Percentiles rank a stretch among this genome's conserved stretches.
phyloP scores from a whole-genome alignment of 768 basidiomycete genomes.

The Amanita rimosa region DNA sequence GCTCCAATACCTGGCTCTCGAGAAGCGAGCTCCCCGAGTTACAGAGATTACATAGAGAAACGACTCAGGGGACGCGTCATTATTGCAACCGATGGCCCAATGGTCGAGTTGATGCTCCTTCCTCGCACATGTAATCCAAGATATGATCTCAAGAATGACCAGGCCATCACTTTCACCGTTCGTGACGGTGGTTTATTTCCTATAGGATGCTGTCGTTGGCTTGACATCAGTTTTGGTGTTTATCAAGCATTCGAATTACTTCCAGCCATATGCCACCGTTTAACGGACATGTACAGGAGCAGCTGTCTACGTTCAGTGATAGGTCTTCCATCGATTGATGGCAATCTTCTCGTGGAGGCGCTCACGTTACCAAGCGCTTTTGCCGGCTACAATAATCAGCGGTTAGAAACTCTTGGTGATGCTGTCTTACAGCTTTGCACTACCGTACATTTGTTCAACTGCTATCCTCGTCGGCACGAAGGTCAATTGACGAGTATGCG shows the following conservation, averaged over 20 bases:
- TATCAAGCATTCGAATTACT: constrained; percentile 43
- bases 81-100: constrained; percentile 45
- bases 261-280: constrained; percentile 55
- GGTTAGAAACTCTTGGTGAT: constrained; percentile 82
- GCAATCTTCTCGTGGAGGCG: constrained; percentile 56
- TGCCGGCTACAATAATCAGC: constrained; percentile 69
- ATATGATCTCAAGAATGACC: constrained; percentile 19
- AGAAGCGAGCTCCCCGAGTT: constrained; percentile 37
- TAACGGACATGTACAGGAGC: constrained; percentile 57
- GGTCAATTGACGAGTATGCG: constrained; percentile 67
- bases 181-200: constrained; percentile 23
- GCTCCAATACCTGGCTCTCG: constrained; percentile 37
- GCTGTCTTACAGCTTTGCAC: constrained; percentile 68
- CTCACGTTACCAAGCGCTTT: constrained; percentile 60
- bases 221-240: constrained; percentile 40
- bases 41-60: constrained; percentile 45
- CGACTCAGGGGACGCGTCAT: constrained; percentile 38
- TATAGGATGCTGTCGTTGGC: constrained; percentile 38
- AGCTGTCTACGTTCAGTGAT: constrained; percentile 39
- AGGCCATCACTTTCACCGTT: constrained; percentile 11
- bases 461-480: constrained; percentile 69
- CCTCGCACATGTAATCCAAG: constrained; percentile 28
- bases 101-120: constrained; percentile 44
- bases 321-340: constrained; percentile 46
- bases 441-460: constrained; percentile 68